Conservation (phyloP, 352 stramenopile genomes). For the Phytophthora citricola region DNA sequence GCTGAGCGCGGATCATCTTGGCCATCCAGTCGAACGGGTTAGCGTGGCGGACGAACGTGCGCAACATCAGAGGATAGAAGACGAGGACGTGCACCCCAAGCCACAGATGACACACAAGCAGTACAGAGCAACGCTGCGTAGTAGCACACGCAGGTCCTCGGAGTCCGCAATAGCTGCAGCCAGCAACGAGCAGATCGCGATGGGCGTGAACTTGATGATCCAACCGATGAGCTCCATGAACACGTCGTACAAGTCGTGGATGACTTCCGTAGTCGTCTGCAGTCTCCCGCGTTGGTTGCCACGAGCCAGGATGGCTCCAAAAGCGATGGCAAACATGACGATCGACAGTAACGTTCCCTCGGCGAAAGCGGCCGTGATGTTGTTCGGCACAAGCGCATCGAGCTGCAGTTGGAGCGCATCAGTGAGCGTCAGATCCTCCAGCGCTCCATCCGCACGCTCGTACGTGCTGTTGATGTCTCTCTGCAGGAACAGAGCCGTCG, state of each 20-base stretch:
- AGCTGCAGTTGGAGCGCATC: not conserved
- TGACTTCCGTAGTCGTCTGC: constrained; percentile 31
- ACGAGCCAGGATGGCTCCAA: constrained; percentile 1
- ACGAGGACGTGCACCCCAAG: constrained; percentile 39
- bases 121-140: not conserved
- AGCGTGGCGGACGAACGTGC: constrained; percentile 44
- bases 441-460: constrained; percentile 4
- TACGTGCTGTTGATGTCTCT: constrained; percentile 47
- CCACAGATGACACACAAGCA: no score
- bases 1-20: constrained; percentile 63
- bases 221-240: constrained; percentile 58
- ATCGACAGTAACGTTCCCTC: constrained; percentile 6
- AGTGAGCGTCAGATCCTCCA: constrained; percentile 1
- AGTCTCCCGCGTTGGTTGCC: not conserved
- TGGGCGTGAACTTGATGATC: constrained; percentile 51
- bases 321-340: not conserved
- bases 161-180: constrained; percentile 56
- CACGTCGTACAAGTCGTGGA: constrained; percentile 48
- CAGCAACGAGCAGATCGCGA: constrained; percentile 74
- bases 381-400: constrained; percentile 1
- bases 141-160: constrained; percentile 25
- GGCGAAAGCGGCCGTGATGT: not conserved
- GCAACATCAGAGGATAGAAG: constrained; percentile 53
- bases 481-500: constrained; percentile 34
- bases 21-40: constrained; percentile 57